Conservation (phyloP, 2,329 filamentous ascomycete species). For the Pyrenochaeta sp. region DNA sequence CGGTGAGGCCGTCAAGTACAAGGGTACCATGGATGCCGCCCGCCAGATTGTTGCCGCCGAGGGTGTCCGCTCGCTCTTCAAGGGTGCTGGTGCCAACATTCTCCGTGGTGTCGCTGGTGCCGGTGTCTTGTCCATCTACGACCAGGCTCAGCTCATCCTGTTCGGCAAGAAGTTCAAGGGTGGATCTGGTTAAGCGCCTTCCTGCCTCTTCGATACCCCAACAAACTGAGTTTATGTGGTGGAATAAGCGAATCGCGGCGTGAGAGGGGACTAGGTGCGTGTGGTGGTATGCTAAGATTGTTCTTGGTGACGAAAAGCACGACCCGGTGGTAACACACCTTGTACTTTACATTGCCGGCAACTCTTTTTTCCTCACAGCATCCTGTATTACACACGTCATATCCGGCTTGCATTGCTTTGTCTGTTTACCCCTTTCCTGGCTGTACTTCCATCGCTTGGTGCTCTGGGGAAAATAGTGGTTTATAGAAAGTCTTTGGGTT, state of each 20-base stretch:
- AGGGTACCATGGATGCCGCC: conserved; percentile 92
- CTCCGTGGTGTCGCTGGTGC: conserved; percentile 99
- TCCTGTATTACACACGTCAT: conserved; percentile 50
- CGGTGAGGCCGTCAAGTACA: conserved; percentile 99
- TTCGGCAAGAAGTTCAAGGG: conserved; percentile 99
- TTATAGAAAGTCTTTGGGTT: conserved; percentile 49
- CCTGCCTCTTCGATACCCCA: conserved; percentile 46
- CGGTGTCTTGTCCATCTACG: conserved; percentile 99
- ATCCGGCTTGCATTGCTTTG: conserved; percentile 51
- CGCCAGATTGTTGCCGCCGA: conserved; percentile 94
- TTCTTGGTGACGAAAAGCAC: conserved; percentile 53
- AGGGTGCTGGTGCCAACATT: conserved; percentile 99
- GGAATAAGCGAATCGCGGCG: conserved; percentile 46
- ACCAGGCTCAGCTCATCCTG: conserved; percentile 98
- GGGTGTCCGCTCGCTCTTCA: conserved; percentile 99
- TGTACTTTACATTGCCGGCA: conserved; percentile 54
- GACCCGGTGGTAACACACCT: conserved; percentile 50
- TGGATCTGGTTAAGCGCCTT: conserved; percentile 56
- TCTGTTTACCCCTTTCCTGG: conserved; percentile 44
- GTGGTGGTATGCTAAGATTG: conserved; percentile 53
- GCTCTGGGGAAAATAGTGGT: conserved; percentile 49
- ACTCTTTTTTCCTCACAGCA: conserved; percentile 43
- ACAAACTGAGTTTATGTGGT: conserved; percentile 43
- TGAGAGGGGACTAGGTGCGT: conserved; percentile 38
- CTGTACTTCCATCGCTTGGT: conserved; percentile 49